Conservation (phyloP, 2,329 filamentous ascomycete species). For the Scedosporium boydii region DNA sequence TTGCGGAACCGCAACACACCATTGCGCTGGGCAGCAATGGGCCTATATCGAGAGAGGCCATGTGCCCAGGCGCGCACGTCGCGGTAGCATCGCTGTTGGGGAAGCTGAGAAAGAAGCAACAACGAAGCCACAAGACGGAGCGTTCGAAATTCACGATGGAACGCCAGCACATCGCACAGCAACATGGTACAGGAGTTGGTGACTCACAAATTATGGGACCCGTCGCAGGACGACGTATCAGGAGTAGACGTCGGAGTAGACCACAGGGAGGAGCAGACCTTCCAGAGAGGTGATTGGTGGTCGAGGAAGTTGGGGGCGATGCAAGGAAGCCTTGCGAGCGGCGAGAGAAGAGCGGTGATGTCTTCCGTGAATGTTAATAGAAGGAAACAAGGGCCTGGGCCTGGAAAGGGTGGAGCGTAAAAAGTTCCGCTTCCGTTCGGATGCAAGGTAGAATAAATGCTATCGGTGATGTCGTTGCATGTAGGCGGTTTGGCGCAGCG, state of each 20-base stretch:
- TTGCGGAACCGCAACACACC: not conserved
- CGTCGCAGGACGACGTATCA: constrained; percentile 2
- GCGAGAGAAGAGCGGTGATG: not conserved
- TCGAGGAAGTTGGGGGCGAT: constrained; percentile 3
- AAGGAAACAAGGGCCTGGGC: not conserved
- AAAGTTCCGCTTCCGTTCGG: not conserved
- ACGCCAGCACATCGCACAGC: constrained; percentile 4
- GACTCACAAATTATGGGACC: constrained; percentile 7
- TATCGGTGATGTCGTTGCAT: constrained; percentile 1
- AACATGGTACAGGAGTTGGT: constrained; percentile 2
- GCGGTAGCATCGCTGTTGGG: not conserved
- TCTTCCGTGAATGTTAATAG: not conserved
- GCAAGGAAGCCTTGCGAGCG: constrained; percentile 3
- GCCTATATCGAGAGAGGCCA: not conserved
- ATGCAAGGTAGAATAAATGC: not conserved
- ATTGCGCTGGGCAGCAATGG: constrained; percentile 6
- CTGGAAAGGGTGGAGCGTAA: not conserved
- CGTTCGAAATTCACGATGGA: not conserved
- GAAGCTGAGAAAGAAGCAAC: not conserved
- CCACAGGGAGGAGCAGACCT: not conserved
- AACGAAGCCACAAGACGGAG: not conserved
- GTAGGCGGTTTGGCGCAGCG: not conserved
- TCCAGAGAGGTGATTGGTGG: constrained; percentile 1
- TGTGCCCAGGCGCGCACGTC: not conserved
- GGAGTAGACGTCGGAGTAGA: not conserved